Evolutionary conservation across 768 basidiomycete species (phyloP), one percentile per base, ranked within the genome.

Genomic region (Boletus eberwhitei): DNA sequence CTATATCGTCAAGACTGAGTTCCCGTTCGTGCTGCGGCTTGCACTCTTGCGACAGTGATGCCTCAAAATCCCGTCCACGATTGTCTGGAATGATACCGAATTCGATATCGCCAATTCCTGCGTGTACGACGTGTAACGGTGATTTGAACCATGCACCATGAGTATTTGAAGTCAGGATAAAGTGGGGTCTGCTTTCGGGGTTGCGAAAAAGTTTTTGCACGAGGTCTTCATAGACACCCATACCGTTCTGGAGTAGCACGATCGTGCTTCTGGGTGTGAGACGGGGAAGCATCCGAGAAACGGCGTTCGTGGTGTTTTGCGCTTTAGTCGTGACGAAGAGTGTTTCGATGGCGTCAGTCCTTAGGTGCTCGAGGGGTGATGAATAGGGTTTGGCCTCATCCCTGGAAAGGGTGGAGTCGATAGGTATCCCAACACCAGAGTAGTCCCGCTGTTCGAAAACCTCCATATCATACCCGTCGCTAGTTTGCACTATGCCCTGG

Each of bases 241-340:
- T 90, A 24, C 96, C 96, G 67, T 96, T 96, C 65, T 96, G 91
- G 50, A 98, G 71, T n/a, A 99, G 80, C 3, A 96, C 90, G 59
- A 98, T 85, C 35, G 94, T 96, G 41, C 87, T 88, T 47, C 79
- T 69, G 0, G 78, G 66, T 5, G 79, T 75, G 19, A 98, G 71
- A 17, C 93, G 82, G 13, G 81, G 82, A 17, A 79, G 71, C 52
- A 98, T 79, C 0, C 69, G 64, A 17, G 71, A 68, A 35, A 99
- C 60, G 5, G 87, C 83, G 3, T 69, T 64, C 4, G 86, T 48
- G 5, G 88, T 88, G 9, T 79, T 75, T 16, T 84, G 78, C 1
- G 91, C 87, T 69, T 95, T 96, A 50, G 89, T 82, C 39, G 90
- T 82, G 57, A 98, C 79, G 68, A 98, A 76, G 51, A 99, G 81